Conservation (phyloP, 2,329 filamentous ascomycete genomes). For the Pseudogymnoascus sp. region DNA sequence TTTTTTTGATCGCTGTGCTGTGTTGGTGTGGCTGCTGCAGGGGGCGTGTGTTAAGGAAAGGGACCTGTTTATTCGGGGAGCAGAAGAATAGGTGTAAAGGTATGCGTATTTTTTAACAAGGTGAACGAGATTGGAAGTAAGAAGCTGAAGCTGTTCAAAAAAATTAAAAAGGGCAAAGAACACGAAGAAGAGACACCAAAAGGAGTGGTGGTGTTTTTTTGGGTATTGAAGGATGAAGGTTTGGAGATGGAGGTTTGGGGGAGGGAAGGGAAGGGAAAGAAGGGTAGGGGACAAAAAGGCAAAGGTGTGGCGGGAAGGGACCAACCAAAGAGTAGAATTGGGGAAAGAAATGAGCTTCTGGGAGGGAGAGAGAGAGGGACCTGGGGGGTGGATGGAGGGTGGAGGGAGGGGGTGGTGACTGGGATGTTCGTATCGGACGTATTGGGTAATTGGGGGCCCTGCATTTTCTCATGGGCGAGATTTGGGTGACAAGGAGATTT, state of each 20-base stretch:
- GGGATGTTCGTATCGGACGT: not conserved
- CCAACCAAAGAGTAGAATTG: not conserved
- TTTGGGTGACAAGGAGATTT: not conserved
- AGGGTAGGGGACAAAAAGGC: conserved; percentile 9
- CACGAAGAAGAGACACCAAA: conserved; percentile 16
- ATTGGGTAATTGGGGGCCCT: not conserved
- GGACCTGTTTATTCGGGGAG: conserved; percentile 10
- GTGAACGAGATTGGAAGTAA: conserved; percentile 16
- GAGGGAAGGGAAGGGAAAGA: conserved; percentile 6
- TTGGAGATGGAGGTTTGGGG: not conserved
- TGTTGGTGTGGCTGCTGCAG: not conserved
- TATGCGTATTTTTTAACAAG: conserved; percentile 17
- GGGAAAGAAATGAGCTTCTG: not conserved
- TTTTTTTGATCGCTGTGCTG: not conserved
- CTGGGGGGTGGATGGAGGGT: not conserved
- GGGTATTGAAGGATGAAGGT: not conserved
- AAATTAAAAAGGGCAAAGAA: conserved; percentile 18
- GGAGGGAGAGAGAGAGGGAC: not conserved
- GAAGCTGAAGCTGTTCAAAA: conserved; percentile 14
- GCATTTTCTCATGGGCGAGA: not conserved
- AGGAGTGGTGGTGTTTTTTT: not conserved
- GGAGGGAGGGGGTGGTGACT: not conserved
- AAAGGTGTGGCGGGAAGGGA: not conserved
- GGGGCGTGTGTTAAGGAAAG: not conserved
- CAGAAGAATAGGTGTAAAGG: conserved; percentile 22